Conservation (phyloP, 352 stramenopile genomes). For the Phytophthora cryptogea region DNA sequence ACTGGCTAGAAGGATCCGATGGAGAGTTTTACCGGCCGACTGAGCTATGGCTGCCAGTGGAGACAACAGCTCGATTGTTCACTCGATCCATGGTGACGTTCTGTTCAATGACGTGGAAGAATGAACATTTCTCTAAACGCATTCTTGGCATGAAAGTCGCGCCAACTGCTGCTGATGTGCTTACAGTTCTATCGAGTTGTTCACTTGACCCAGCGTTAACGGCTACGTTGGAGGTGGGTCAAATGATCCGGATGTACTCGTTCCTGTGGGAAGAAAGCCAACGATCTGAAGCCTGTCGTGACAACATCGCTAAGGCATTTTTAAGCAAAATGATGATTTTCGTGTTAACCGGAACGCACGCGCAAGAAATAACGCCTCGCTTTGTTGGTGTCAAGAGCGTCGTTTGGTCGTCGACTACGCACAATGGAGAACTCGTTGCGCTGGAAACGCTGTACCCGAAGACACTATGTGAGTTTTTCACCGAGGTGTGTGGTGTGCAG, state of each 20-base stretch:
- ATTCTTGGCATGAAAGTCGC: slow-evolving; percentile 52
- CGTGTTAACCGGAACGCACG: background rate
- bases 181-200: slow-evolving; percentile 43
- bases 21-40: slow-evolving; percentile 34
- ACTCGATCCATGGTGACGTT: slow-evolving; percentile 53
- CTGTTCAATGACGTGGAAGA: slow-evolving; percentile 41
- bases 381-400: slow-evolving; percentile 38
- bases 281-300: slow-evolving; percentile 16
- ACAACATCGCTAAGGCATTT: slow-evolving; percentile 37
- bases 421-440: slow-evolving; percentile 34
- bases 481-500: slow-evolving; percentile 61
- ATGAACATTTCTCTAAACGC: slow-evolving; percentile 34
- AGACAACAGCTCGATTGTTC: slow-evolving; percentile 45
- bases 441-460: slow-evolving; percentile 64
- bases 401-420: slow-evolving; percentile 51
- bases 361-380: background rate
- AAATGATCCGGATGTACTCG: slow-evolving; percentile 40
- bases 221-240: slow-evolving; percentile 21
- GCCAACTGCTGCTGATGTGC: slow-evolving; percentile 44
- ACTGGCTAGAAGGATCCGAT: slow-evolving; percentile 53
- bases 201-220: slow-evolving; percentile 23
- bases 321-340: slow-evolving; percentile 35
- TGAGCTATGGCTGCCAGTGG: slow-evolving; percentile 53
- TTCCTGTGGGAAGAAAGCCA: slow-evolving; percentile 52
- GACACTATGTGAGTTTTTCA: slow-evolving; percentile 63